Conservation (phyloP, 1,284 basidiomycete genomes). For the Pisolithus thermaeus region DNA sequence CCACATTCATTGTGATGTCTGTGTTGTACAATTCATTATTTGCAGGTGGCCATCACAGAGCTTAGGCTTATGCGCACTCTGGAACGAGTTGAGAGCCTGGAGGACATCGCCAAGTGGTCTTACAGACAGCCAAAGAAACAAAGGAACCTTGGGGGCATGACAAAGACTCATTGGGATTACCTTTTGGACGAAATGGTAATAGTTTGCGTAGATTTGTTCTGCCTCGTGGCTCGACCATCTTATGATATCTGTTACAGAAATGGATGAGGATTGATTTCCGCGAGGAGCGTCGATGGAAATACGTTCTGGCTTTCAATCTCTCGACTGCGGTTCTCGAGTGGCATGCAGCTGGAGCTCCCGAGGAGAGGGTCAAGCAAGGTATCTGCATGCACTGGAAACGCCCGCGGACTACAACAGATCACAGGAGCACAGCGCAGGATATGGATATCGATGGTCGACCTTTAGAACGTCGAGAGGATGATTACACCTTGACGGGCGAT, state of each 20-base stretch:
- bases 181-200: constrained; percentile 93
- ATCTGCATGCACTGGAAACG: constrained; percentile 65
- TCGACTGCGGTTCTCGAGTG: constrained; percentile 83
- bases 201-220: constrained; percentile 10
- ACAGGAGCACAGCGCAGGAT: constrained; percentile 16
- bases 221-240: constrained; percentile 4
- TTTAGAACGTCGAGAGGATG: constrained; percentile 1
- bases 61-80: constrained; percentile 73
- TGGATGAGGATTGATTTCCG: constrained; percentile 96
- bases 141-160: constrained; percentile 68
- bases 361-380: constrained; percentile 64
- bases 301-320: constrained; percentile 80
- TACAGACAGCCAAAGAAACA: constrained; percentile 96
- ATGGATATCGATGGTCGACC: constrained; percentile 26
- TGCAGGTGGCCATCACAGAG: constrained; percentile 72
- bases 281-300: constrained; percentile 93
- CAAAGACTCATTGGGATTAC: constrained; percentile 94
- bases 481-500: constrained; percentile 35
- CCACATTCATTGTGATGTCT: constrained; percentile 2
- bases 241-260: constrained; percentile 47
- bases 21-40: constrained; percentile 3
- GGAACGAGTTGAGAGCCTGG: constrained; percentile 82
- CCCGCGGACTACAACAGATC: constrained; percentile 30
- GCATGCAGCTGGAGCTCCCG: constrained; percentile 66
- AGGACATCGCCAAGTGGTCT: constrained; percentile 82